These are phyloP conservation scores for Dentipellis fragilis DNA, from an alignment of 768 basidiomycete genomes.

Conservation along the genomic window DNA sequence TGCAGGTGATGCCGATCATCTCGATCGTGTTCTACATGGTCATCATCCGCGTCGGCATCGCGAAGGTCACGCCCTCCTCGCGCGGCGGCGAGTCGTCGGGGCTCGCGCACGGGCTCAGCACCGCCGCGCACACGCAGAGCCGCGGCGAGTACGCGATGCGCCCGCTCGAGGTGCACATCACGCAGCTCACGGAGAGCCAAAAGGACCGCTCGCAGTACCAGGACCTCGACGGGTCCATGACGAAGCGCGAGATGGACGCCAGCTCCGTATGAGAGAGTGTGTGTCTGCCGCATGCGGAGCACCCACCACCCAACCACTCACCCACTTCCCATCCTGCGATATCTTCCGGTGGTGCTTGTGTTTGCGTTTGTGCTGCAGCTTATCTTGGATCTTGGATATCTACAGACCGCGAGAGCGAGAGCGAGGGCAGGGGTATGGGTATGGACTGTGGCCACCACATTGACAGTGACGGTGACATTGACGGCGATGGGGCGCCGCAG, in stretches of 20 bases:
- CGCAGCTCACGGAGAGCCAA: constrained; percentile 1
- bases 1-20: constrained; percentile 17
- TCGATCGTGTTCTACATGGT: constrained; percentile 20
- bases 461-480: no score
- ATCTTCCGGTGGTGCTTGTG: no score
- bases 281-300: no score
- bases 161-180: constrained; percentile 2
- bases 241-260: background rate
- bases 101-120: background rate
- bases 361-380: no score
- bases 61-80: constrained; percentile 4
- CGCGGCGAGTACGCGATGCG: background rate
- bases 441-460: no score
- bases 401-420: no score
- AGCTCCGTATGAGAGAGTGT: background rate
- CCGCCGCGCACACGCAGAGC: background rate
- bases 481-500: no score
- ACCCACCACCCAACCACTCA: no score
- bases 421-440: no score
- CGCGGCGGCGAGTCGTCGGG: background rate
- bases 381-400: no score
- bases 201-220: background rate
- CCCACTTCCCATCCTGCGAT: no score
- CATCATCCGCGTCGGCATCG: constrained; percentile 15
- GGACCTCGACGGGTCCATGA: background rate